phyloP scores from a whole-genome alignment of 345 rosid species.

The Camelina sativa region DNA sequence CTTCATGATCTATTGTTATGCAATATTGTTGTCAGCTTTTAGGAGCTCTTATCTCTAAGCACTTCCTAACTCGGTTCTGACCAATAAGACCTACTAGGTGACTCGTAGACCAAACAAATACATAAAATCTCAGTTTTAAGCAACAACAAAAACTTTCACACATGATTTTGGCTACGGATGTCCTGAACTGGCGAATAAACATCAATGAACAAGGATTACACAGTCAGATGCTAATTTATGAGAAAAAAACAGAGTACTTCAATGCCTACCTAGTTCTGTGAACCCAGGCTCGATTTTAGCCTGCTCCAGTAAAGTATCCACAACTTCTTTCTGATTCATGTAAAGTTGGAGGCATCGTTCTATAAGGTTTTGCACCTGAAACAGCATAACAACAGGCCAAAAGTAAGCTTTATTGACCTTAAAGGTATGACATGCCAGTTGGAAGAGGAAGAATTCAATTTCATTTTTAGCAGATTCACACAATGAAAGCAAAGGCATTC shows the following conservation, averaged over 20 bases:
- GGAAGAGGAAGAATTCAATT: not conserved
- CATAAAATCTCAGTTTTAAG: not conserved
- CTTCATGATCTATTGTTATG: not conserved
- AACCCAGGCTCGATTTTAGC: constrained; percentile 98
- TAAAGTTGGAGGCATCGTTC: constrained; percentile 94
- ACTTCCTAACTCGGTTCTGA: constrained; percentile 1
- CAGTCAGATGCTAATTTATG: constrained; percentile 2
- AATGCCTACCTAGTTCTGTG: constrained; percentile 79
- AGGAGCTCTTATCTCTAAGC: not conserved
- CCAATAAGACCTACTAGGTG: not conserved
- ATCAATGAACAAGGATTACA: not conserved
- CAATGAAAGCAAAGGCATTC: not conserved
- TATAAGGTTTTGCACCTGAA: constrained; percentile 94
- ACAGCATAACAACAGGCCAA: constrained; percentile 4
- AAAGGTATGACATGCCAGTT: not conserved
- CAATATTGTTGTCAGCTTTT: not conserved
- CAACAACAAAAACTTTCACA: constrained; percentile 1
- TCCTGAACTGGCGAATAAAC: not conserved
- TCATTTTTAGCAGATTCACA: not conserved
- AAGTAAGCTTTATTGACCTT: not conserved
- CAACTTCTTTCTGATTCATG: constrained; percentile 96
- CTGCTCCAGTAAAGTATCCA: constrained; percentile 76
- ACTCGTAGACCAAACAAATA: not conserved
- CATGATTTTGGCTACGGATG: constrained; percentile 2
- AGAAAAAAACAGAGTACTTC: not conserved